Evolutionary conservation across 106 monocot genomes (phyloP), one percentile per base, ranked within the genome.

Genomic region (Acorus calamus): DNA sequence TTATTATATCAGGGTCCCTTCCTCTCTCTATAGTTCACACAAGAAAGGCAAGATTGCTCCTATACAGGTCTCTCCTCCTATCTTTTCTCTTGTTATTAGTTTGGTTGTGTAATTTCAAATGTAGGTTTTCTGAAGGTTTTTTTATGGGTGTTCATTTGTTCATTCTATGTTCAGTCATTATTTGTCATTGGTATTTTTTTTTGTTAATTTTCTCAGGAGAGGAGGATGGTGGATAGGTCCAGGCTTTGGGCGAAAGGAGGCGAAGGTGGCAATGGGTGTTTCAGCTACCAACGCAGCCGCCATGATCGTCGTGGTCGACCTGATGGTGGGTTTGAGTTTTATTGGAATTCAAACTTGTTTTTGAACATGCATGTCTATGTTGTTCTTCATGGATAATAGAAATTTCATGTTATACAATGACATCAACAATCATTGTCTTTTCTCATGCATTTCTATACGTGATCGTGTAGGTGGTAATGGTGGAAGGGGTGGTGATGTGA

Each of bases 401-500:
- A 62, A n/a, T 47, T 13, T 4, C 45, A 28, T 42, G 14, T 44
- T 60, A 42, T 60, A n/a, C 6, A 43, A 44, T 5, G 6, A 44
- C 8, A 44, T 60, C 11, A 44, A 5, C 4, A 12, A 11, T 3
- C 42, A 50, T 49, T 7, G 0, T 47, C 61, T 51, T 47, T 54
- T 47, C 50, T 64, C 9, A 49, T 2, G 10, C 4, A 4, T 47
- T 60, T 49, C 44, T 60, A 45, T 14, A 64, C 50, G 42, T 42
- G 42, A 66, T 28, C 52, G 7, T 66, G 44, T 54, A 96, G 94
- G 94, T 74, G 94, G 94, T 8, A 90, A 87, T 80, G 90, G 94
- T 63, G 94, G 94, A 69, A 87, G 77, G 76, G 94, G 94, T 56
- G 94, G 94, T 65, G 85, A 87, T 80, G 90, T 90, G 55, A 77